These are phyloP conservation scores for Plantago ovata DNA, from an alignment of 257 asterid species.

Conservation along the genomic window DNA sequence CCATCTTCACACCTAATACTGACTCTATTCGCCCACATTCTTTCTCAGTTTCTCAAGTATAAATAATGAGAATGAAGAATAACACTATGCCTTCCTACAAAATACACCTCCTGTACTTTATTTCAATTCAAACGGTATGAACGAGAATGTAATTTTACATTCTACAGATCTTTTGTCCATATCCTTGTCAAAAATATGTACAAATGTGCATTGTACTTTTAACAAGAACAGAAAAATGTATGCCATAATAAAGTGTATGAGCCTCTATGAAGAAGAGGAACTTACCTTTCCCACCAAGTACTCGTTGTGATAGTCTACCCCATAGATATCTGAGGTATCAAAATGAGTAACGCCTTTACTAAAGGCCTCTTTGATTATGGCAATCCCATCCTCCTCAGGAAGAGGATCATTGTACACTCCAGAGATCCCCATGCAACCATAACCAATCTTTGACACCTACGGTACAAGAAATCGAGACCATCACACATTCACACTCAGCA, in stretches of 20 bases:
- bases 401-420: constrained; percentile 46
- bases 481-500: not conserved
- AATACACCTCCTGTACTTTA: too few species aligned
- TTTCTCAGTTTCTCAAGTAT: too few species aligned
- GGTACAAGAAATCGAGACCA: not conserved
- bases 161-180: too few species aligned
- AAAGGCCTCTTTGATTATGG: constrained; percentile 38
- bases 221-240: not conserved
- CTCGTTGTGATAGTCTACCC: constrained; percentile 35
- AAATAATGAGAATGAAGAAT: too few species aligned
- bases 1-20: too few species aligned
- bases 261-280: too few species aligned
- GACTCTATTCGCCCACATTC: too few species aligned
- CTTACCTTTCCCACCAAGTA: constrained; percentile 52
- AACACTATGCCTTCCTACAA: too few species aligned
- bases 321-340: constrained; percentile 48
- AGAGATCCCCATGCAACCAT: constrained; percentile 53
- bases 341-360: constrained; percentile 44
- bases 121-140: too few species aligned
- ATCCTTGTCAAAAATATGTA: too few species aligned
- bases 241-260: not conserved
- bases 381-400: constrained; percentile 42
- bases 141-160: too few species aligned
- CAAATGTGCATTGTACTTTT: too few species aligned
- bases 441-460: constrained; percentile 47